phyloP scores from a whole-genome alignment of 169 alveolate genomes.

The Condylostoma magnum region DNA sequence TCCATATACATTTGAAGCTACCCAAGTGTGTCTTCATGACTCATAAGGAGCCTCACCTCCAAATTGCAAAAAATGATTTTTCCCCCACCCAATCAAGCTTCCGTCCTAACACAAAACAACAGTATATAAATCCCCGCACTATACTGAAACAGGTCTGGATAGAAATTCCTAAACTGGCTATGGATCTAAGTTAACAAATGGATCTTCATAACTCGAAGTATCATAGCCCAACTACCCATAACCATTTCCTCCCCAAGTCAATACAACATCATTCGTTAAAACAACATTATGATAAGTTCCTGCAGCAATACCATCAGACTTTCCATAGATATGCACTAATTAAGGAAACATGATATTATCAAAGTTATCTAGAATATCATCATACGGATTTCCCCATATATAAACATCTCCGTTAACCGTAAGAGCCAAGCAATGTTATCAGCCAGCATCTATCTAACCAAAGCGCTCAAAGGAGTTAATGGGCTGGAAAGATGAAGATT shows the following conservation, averaged over 20 bases:
- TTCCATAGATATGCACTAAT: conserved; percentile 19
- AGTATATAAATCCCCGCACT: conserved; percentile 20
- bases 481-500: conserved; percentile 44
- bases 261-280: conserved; percentile 63
- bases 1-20: no score
- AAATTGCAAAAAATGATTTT: neutral
- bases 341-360: conserved; percentile 48
- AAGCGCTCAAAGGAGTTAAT: conserved; percentile 48
- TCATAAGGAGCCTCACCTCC: no score
- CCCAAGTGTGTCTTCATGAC: no score
- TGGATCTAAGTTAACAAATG: neutral
- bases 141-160: neutral
- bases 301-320: conserved; percentile 73
- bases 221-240: conserved; percentile 28
- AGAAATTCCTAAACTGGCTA: neutral
- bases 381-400: conserved; percentile 91
- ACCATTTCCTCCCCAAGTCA: conserved; percentile 91
- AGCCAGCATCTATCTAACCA: conserved; percentile 85
- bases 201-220: neutral
- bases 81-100: conserved; percentile 11
- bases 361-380: conserved; percentile 50
- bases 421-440: conserved; percentile 71
- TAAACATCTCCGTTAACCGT: conserved; percentile 34
- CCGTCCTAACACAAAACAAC: neutral
- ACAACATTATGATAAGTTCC: conserved; percentile 90